Conservation (phyloP, 2,329 filamentous ascomycete species). For the Botrytis squamosa region DNA sequence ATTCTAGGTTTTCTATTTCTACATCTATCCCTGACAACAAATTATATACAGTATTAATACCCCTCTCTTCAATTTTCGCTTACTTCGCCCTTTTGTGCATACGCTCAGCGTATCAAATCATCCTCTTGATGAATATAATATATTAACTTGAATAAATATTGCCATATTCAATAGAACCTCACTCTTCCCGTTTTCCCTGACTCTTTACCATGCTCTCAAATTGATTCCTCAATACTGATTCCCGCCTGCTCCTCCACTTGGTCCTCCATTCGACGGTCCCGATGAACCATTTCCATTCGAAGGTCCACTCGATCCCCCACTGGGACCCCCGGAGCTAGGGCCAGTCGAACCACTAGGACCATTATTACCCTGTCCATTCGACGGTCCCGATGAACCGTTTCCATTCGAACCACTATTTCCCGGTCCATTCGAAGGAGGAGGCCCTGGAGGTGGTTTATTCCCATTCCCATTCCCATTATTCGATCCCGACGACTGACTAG, state of each 20-base stretch:
- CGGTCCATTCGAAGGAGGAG: too few relatives aligned
- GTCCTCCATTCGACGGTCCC: not conserved
- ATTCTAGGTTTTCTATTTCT: not conserved
- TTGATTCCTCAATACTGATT: not conserved
- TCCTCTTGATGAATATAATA: not conserved
- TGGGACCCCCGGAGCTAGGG: not conserved
- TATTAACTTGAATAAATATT: not conserved
- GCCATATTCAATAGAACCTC: not conserved
- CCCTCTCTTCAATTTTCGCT: not conserved
- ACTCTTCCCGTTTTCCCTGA: not conserved
- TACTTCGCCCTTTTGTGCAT: not conserved
- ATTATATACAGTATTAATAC: not conserved
- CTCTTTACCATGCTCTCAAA: not conserved
- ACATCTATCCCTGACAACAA: not conserved
- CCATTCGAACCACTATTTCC: too few relatives aligned
- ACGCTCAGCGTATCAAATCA: not conserved
- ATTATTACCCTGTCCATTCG: too few relatives aligned
- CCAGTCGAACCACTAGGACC: too few relatives aligned
- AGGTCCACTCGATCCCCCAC: too few relatives aligned
- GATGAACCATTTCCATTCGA: too few relatives aligned
- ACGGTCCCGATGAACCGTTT: too few relatives aligned
- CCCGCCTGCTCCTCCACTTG: not conserved
- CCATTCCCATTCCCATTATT: not conserved
- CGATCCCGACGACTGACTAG: not conserved
- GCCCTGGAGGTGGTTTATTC: too few relatives aligned